Evolutionary conservation across 2,329 filamentous ascomycete species (phyloP).

Genomic region (Purpureocillium lavendulum): DNA sequence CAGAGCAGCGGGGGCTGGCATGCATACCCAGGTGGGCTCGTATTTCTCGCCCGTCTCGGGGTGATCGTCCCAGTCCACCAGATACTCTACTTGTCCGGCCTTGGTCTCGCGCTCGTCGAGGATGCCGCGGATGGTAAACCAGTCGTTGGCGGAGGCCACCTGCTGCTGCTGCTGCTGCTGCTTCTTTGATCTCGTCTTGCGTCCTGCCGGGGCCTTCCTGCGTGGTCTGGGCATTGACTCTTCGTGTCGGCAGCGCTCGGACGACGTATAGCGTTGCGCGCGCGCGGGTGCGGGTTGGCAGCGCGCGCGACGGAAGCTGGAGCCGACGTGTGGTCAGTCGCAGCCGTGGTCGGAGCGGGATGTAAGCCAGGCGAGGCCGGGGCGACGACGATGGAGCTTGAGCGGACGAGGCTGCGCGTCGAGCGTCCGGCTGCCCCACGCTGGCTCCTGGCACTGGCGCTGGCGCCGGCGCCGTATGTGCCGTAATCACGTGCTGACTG

Average conservation of each 20-base stretch:
- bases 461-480: too few relatives aligned
- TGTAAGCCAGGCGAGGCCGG: constrained; percentile 18
- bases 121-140: constrained; percentile 26
- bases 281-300: not conserved
- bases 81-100: constrained; percentile 18
- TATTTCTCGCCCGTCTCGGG: constrained; percentile 21
- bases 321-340: constrained; percentile 16
- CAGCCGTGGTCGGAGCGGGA: constrained; percentile 18
- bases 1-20: not conserved
- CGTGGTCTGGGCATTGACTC: constrained; percentile 25
- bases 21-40: constrained; percentile 23
- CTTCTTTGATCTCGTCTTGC: constrained; percentile 11
- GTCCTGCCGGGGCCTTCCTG: constrained; percentile 5
- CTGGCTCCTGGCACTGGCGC: not conserved
- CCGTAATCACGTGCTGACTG: constrained; percentile 10
- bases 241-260: constrained; percentile 1
- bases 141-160: constrained; percentile 15
- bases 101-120: constrained; percentile 21
- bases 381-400: constrained; percentile 5
- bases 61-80: constrained; percentile 30
- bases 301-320: not conserved
- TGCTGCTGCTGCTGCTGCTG: constrained; percentile 12
- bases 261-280: not conserved
- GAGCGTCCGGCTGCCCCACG: constrained; percentile 1
- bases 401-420: constrained; percentile 6